phyloP scores from a whole-genome alignment of 2,329 filamentous ascomycete species.

The Exophiala spinifera region DNA sequence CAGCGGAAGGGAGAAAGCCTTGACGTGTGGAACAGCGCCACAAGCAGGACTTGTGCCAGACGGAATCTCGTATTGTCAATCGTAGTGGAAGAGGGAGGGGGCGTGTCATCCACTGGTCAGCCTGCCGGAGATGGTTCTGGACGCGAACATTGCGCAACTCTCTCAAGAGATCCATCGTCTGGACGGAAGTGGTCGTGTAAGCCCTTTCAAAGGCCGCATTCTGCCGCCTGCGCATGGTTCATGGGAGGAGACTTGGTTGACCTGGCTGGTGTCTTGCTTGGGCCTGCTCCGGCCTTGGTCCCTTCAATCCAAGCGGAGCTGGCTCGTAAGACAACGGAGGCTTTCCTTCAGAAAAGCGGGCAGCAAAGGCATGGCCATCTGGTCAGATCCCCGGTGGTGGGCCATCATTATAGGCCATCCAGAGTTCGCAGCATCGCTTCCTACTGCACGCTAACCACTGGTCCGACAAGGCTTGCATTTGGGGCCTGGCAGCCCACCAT shows the following conservation, averaged over 20 bases:
- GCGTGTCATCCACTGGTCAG: slow-evolving; percentile 16
- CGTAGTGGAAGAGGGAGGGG: slow-evolving; percentile 4
- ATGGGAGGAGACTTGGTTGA: slow-evolving; percentile 11
- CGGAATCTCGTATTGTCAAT: not conserved
- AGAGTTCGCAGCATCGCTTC: not conserved
- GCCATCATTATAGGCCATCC: slow-evolving; percentile 3
- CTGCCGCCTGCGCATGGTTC: slow-evolving; percentile 18
- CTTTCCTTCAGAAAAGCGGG: slow-evolving; percentile 12
- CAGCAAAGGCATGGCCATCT: slow-evolving; percentile 11
- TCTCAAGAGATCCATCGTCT: not conserved
- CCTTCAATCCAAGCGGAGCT: not conserved
- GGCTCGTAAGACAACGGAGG: slow-evolving; percentile 3
- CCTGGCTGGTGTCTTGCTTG: too few species aligned
- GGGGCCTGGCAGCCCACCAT: slow-evolving; percentile 17
- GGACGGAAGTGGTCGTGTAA: not conserved
- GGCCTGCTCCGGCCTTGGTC: not conserved
- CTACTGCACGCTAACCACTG: slow-evolving; percentile 19
- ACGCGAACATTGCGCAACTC: slow-evolving; percentile 7
- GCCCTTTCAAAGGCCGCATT: not conserved
- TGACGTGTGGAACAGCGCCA: slow-evolving; percentile 22
- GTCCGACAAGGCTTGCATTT: slow-evolving; percentile 24
- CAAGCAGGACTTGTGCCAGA: slow-evolving; percentile 21
- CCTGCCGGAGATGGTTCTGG: slow-evolving; percentile 12
- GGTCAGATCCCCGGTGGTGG: slow-evolving; percentile 11
- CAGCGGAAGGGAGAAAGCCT: slow-evolving; percentile 13